Evolutionary conservation across 23 red algal genomes (phyloP).

Genomic region (Rhodosorus marinus): DNA sequence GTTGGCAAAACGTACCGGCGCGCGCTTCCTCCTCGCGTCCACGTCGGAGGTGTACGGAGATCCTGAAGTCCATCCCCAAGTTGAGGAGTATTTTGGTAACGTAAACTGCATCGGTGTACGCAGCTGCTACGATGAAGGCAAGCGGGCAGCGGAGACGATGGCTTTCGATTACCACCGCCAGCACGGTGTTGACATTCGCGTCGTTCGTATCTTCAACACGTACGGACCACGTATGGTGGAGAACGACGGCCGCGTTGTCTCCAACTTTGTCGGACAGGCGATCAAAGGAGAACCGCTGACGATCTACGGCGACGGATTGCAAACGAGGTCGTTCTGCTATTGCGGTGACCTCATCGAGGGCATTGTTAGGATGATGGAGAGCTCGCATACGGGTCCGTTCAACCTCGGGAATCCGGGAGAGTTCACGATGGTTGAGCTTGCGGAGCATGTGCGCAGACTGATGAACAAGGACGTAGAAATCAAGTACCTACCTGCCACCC

Average conservation of each 20-base stretch:
- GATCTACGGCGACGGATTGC: constrained; percentile 86
- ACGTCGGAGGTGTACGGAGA: constrained; percentile 98
- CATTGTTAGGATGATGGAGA: constrained; percentile 90
- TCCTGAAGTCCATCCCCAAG: constrained; percentile 77
- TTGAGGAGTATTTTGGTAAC: constrained; percentile 99
- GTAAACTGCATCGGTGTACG: constrained; percentile 95
- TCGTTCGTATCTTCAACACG: constrained; percentile 98
- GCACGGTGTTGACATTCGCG: constrained; percentile 89
- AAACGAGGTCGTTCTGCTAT: constrained; percentile 96
- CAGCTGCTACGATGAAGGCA: constrained; percentile 96
- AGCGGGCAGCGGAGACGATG: constrained; percentile 84
- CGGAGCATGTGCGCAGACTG: constrained; percentile 45
- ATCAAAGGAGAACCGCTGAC: constrained; percentile 81
- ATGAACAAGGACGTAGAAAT: constrained; percentile 40
- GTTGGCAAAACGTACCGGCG: constrained; percentile 84
- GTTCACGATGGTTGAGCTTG: constrained; percentile 80
- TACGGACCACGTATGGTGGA: constrained; percentile 96
- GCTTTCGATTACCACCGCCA: constrained; percentile 93
- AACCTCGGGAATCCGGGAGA: constrained; percentile 94
- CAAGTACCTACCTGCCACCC: constrained; percentile 65
- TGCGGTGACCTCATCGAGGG: constrained; percentile 85
- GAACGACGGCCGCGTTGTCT: constrained; percentile 92
- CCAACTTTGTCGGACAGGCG: constrained; percentile 94
- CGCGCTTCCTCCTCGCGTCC: constrained; percentile 72
- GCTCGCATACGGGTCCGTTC: constrained; percentile 38